These are phyloP conservation scores for Agaricales sp. DNA, from an alignment of 1,284 basidiomycete species.

Conservation along the genomic window DNA sequence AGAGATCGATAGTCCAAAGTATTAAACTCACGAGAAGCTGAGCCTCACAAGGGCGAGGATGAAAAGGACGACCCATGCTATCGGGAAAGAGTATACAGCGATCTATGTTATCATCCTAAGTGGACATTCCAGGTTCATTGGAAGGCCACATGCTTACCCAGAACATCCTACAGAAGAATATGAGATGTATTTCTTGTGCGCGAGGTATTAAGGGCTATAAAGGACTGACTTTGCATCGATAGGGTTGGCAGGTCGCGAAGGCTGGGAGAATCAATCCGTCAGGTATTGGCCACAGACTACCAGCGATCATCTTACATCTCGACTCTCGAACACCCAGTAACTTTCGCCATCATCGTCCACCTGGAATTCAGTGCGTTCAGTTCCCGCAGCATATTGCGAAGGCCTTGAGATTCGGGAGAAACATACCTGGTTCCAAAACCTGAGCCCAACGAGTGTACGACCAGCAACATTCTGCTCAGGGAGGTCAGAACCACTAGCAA, in stretches of 20 bases:
- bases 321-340: conserved; percentile 92
- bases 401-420: neutral
- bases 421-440: conserved; percentile 90
- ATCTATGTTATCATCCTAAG: too few relatives aligned
- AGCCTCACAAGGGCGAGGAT: conserved; percentile 85
- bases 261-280: conserved; percentile 38
- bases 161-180: conserved; percentile 60
- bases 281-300: conserved; percentile 4
- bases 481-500: neutral
- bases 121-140: too few relatives aligned
- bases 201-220: conserved; percentile 7
- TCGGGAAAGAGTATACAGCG: conserved; percentile 84
- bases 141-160: conserved; percentile 71
- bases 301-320: conserved; percentile 50
- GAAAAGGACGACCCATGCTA: conserved; percentile 77
- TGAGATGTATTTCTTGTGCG: conserved; percentile 8
- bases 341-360: conserved; percentile 93
- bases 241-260: conserved; percentile 81
- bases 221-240: conserved; percentile 75
- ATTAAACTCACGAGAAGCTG: conserved; percentile 60
- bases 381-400: neutral
- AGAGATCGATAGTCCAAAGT: conserved; percentile 7
- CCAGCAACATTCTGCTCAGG: conserved; percentile 76
- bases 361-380: conserved; percentile 22
- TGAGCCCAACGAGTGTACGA: conserved; percentile 79